phyloP scores from a whole-genome alignment of 345 rosid species.

The Nephelium lappaceum region DNA sequence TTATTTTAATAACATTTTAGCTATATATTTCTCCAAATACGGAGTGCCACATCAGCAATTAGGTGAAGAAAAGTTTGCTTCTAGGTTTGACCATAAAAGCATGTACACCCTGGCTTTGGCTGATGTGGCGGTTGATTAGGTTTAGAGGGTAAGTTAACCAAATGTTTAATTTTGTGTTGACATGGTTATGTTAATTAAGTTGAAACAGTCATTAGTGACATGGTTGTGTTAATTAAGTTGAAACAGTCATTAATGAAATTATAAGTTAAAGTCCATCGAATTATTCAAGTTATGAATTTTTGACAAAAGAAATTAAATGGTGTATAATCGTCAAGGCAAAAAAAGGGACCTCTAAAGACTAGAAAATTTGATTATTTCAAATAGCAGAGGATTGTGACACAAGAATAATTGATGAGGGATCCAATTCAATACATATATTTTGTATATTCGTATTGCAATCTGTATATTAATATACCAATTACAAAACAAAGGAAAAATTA shows the following conservation, averaged over 20 bases:
- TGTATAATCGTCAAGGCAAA: not conserved
- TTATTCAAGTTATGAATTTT: not conserved
- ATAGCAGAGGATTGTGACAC: not conserved
- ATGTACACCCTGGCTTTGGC: not conserved
- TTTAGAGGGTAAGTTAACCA: not conserved
- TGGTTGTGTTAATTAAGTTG: not conserved
- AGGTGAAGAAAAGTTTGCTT: not conserved
- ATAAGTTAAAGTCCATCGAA: too few species aligned
- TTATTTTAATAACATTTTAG: not conserved
- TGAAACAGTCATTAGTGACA: conserved; percentile 4
- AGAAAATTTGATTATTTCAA: not conserved
- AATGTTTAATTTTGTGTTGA: not conserved
- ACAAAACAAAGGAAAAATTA: too few species aligned
- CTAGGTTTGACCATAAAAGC: not conserved
- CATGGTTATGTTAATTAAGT: not conserved
- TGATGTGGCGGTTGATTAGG: not conserved
- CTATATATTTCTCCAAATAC: not conserved
- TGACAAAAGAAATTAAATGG: not conserved
- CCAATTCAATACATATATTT: not conserved
- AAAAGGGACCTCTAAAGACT: not conserved
- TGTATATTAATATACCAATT: too few species aligned
- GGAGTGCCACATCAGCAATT: conserved; percentile 2
- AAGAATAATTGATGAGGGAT: not conserved
- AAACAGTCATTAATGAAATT: not conserved
- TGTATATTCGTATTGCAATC: too few species aligned